Conservation (phyloP, 805 yeast species). For the Jamesozyma gamospora region DNA sequence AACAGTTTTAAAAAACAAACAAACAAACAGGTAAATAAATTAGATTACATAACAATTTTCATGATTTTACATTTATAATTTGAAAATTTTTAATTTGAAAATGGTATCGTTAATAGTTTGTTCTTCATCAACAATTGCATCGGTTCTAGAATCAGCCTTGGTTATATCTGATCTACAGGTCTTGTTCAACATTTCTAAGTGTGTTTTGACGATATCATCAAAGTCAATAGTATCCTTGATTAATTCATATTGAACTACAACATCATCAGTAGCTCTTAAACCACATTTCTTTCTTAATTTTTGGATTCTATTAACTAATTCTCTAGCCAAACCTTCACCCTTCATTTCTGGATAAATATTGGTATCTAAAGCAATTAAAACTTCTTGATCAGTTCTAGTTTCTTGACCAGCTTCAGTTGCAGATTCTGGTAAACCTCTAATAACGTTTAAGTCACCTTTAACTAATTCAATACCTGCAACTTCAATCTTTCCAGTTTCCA, state of each 20-base stretch:
- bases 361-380: slow-evolving; percentile 80
- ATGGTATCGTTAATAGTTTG: slow-evolving; percentile 72
- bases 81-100: slow-evolving; percentile 69
- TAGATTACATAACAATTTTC: background rate
- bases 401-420: slow-evolving; percentile 64
- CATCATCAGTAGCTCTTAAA: slow-evolving; percentile 90
- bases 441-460: slow-evolving; percentile 80
- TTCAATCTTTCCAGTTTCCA: slow-evolving; percentile 59
- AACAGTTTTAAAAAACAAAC: no score
- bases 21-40: background rate
- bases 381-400: slow-evolving; percentile 80
- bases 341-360: slow-evolving; percentile 78
- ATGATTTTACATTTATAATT: slow-evolving; percentile 32
- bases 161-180: slow-evolving; percentile 53
- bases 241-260: slow-evolving; percentile 70
- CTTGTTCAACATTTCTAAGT: slow-evolving; percentile 62
- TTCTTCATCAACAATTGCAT: slow-evolving; percentile 77
- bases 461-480: slow-evolving; percentile 87
- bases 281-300: slow-evolving; percentile 95
- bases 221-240: slow-evolving; percentile 54
- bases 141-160: slow-evolving; percentile 34
- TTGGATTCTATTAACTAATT: slow-evolving; percentile 92
- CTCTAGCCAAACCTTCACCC: slow-evolving; percentile 94
- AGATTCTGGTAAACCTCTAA: slow-evolving; percentile 75
- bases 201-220: slow-evolving; percentile 48